Evolutionary conservation across 108 stramenopile species (phyloP).

Genomic region (Schizochytrium sp.): DNA sequence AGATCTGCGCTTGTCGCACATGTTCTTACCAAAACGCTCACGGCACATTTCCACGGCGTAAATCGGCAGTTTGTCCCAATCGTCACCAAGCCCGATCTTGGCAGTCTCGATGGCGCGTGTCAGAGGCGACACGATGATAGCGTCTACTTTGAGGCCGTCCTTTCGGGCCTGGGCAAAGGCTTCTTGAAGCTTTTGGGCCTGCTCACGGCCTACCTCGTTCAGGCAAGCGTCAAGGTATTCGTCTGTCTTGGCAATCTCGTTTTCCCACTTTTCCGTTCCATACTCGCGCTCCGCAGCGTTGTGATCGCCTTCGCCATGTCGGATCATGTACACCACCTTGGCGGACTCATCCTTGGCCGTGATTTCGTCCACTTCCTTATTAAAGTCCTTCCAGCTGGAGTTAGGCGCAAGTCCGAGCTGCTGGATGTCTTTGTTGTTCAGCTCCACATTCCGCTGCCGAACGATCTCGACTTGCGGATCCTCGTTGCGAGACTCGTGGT

Average conservation of each 20-base stretch:
- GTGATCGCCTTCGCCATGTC: slow-evolving; percentile 1
- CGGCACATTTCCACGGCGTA: slow-evolving; percentile 16
- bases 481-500: background rate
- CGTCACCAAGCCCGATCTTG: background rate
- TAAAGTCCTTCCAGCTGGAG: background rate
- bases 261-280: background rate
- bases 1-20: background rate
- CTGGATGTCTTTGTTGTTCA: background rate
- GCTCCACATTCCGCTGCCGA: background rate
- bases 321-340: background rate
- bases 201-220: background rate
- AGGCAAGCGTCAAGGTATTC: background rate
- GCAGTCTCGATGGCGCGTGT: slow-evolving; percentile 9
- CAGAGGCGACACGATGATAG: background rate
- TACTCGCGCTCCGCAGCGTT: background rate
- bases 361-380: background rate
- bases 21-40: slow-evolving; percentile 1
- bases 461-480: background rate
- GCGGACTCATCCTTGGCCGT: background rate
- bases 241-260: background rate
- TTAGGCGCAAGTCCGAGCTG: background rate
- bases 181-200: background rate
- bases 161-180: background rate
- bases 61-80: background rate
- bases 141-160: background rate